These are phyloP conservation scores for Oldenlandia corymbosa DNA, from an alignment of 257 asterid genomes.

Conservation along the genomic window DNA sequence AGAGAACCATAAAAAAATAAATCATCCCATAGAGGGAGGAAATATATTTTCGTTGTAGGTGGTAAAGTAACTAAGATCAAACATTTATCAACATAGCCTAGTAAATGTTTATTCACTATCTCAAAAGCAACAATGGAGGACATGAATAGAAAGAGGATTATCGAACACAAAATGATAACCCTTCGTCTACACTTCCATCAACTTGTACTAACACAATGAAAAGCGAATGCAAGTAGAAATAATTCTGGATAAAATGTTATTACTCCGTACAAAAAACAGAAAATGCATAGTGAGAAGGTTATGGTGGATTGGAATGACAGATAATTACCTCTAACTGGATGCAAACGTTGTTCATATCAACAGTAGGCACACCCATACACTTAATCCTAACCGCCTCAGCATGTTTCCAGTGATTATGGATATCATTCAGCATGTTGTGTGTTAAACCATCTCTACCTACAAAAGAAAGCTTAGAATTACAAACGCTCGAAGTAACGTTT, in stretches of 20 bases:
- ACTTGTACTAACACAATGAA: neutral
- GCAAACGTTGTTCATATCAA: slow-evolving; percentile 86
- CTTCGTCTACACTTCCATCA: neutral
- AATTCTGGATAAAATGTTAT: neutral
- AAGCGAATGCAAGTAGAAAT: neutral
- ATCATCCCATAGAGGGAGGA: neutral
- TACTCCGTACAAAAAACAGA: neutral
- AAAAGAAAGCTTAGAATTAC: neutral
- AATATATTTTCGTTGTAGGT: neutral
- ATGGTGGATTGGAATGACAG: neutral
- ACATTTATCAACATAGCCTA: neutral
- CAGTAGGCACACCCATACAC: slow-evolving; percentile 96
- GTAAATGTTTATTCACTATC: neutral
- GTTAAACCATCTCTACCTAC: slow-evolving; percentile 94
- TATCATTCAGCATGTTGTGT: slow-evolving; percentile 87
- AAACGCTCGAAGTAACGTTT: neutral
- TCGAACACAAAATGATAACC: neutral
- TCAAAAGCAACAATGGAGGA: neutral
- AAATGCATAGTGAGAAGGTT: slow-evolving; percentile 3
- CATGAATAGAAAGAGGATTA: neutral
- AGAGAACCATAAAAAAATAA: neutral
- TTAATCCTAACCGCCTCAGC: slow-evolving; percentile 84
- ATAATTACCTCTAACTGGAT: slow-evolving; percentile 71
- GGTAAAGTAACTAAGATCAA: neutral
- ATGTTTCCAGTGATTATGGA: slow-evolving; percentile 84